Evolutionary conservation across 2,329 filamentous ascomycete species (phyloP), one percentile per base, ranked within the genome.

Genomic region (Nigrospora osmanthi): DNA sequence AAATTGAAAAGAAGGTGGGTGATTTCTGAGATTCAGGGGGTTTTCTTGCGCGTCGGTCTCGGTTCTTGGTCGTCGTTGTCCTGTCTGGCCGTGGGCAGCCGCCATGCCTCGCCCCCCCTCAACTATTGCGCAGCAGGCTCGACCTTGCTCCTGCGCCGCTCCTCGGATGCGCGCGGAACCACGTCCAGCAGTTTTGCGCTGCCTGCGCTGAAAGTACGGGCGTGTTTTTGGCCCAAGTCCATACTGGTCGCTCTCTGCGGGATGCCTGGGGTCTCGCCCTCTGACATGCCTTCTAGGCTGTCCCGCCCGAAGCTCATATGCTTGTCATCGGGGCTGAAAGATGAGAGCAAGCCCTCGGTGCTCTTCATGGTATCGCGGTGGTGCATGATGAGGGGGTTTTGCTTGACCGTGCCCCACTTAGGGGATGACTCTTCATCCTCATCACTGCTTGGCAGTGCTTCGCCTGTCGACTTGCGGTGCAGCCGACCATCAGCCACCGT

Each of bases 171-270:
- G 23, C 75, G 71, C 17, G 78, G 72, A 16, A 74, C 73, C 39
- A 90, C 72, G 41, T 89, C 81, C 41, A 93, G 67, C 42, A 91
- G 65, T 63, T 80, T 85, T 11, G 86, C 86, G 57, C 85, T 90
- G 41, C 87, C 87, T 38, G 85, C 84, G 57, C 85, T 90, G 56
- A 89, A 81, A 51, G 84, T 84, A 44, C 83, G 76, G 16, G 71
- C 78, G 54, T 90, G 85, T 11, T 75, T 71, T 55, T 73, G 78
- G 47, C 78, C 78, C 41, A 85, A 70, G 49, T 84, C 79, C 46
- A 91, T 71, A 62, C 85, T 91, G 42, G 74, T 82, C 28, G 88
- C 87, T 53, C 84, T 80, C 54, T 81, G 77, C 17, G 73, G 54
- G 36, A 69, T 66, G 19, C 61, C 62, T 14, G 58, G 56, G 45